These are phyloP conservation scores for Tylopilus sp. DNA, from an alignment of 1,284 basidiomycete species.

Conservation along the genomic window DNA sequence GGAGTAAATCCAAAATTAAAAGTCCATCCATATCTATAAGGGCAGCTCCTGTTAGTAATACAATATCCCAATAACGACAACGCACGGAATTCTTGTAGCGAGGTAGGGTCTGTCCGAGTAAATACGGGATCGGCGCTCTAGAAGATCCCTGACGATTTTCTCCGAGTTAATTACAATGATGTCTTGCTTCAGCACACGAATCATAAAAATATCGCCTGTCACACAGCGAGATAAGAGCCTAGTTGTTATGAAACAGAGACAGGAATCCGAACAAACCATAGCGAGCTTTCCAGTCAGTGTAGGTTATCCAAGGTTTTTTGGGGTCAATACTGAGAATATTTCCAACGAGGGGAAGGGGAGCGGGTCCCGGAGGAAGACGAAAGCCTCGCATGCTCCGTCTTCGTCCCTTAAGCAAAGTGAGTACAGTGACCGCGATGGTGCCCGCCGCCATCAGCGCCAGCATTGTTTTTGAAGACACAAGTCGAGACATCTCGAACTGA, in stretches of 20 bases:
- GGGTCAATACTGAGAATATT: constrained; percentile 33
- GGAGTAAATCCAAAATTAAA: constrained; percentile 32
- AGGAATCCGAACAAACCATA: constrained; percentile 24
- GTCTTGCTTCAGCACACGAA: constrained; percentile 34
- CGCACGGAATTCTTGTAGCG: constrained; percentile 35
- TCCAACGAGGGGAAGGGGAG: constrained; percentile 34
- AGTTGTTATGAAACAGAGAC: not conserved
- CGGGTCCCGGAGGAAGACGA: constrained; percentile 36
- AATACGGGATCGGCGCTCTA: constrained; percentile 34
- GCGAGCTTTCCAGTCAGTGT: constrained; percentile 29
- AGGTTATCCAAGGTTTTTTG: constrained; percentile 32
- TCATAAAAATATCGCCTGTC: constrained; percentile 34
- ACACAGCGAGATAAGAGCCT: not conserved
- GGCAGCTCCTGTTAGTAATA: not conserved
- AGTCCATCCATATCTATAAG: constrained; percentile 36
- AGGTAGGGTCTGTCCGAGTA: constrained; percentile 42
- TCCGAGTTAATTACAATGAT: constrained; percentile 35
- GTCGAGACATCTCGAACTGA: not conserved
- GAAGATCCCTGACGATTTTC: constrained; percentile 33
- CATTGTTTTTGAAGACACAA: not conserved
- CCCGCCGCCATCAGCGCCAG: constrained; percentile 11
- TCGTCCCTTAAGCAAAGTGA: constrained; percentile 16
- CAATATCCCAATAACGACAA: not conserved
- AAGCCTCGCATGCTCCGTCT: constrained; percentile 1
- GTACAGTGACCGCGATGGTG: not conserved